Conservation (phyloP, 2,329 filamentous ascomycete genomes). For the Elsinoe australis region DNA sequence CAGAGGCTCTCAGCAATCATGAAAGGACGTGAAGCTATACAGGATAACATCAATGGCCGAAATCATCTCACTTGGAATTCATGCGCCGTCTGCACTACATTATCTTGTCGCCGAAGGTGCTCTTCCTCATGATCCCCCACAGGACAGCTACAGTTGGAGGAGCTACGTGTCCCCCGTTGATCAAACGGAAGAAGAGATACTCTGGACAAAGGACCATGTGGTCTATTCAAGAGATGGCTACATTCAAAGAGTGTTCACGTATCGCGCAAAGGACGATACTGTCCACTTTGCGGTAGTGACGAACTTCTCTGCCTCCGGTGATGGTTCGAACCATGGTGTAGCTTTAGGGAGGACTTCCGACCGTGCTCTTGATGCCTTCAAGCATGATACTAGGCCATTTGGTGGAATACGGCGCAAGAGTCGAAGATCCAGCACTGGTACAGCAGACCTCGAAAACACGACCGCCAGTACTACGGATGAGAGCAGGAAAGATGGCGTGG, state of each 20-base stretch:
- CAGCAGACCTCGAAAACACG: slow-evolving; percentile 21
- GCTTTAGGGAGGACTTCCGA: not conserved
- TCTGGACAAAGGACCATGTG: slow-evolving; percentile 67
- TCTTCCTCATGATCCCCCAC: slow-evolving; percentile 58
- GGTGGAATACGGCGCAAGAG: slow-evolving; percentile 6
- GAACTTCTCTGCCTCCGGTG: slow-evolving; percentile 49
- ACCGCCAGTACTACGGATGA: slow-evolving; percentile 25
- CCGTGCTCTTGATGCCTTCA: not conserved
- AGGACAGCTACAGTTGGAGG: slow-evolving; percentile 68
- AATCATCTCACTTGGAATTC: slow-evolving; percentile 82
- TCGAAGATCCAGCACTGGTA: slow-evolving; percentile 1
- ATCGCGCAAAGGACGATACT: slow-evolving; percentile 77
- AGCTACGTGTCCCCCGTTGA: slow-evolving; percentile 45
- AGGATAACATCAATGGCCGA: slow-evolving; percentile 60
- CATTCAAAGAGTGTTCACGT: slow-evolving; percentile 77
- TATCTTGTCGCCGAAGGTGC: slow-evolving; percentile 77
- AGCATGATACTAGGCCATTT: not conserved
- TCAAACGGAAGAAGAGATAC: slow-evolving; percentile 66
- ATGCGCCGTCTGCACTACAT: slow-evolving; percentile 74
- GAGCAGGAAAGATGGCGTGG: too few species aligned
- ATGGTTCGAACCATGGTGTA: not conserved
- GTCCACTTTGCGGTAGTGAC: slow-evolving; percentile 82
- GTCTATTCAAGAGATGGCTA: slow-evolving; percentile 84
- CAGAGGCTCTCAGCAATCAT: slow-evolving; percentile 5
- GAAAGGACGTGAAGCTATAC: not conserved